These are phyloP conservation scores for Zasmidium citrigriseum DNA, from an alignment of 2,329 filamentous ascomycete genomes.

Conservation along the genomic window DNA sequence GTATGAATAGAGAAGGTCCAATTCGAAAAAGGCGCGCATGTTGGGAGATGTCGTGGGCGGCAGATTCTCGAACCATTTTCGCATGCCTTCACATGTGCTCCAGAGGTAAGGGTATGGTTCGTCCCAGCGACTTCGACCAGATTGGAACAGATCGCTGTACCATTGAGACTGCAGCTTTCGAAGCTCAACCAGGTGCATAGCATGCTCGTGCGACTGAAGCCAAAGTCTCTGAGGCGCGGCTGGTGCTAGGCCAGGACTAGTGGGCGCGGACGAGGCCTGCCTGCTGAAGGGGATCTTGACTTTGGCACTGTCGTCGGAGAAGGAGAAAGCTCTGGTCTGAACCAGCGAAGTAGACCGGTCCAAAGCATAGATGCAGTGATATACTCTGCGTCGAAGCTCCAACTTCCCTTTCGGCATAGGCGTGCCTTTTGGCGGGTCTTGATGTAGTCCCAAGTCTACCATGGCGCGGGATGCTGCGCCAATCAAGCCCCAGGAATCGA, in stretches of 20 bases:
- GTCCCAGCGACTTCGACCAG: conserved; percentile 66
- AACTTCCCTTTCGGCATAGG: conserved; percentile 68
- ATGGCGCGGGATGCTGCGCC: conserved; percentile 86
- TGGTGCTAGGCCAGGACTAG: no score
- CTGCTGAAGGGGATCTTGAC: conserved; percentile 69
- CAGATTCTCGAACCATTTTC: conserved; percentile 77
- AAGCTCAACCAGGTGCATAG: conserved; percentile 76
- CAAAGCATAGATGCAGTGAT: conserved; percentile 86
- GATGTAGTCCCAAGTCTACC: conserved; percentile 88
- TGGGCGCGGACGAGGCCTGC: conserved; percentile 23
- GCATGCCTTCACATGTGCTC: conserved; percentile 74
- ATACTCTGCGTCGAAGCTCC: conserved; percentile 78
- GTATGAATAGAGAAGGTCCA: conserved; percentile 88
- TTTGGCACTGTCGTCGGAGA: conserved; percentile 83
- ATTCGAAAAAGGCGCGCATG: conserved; percentile 76
- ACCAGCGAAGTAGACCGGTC: conserved; percentile 91
- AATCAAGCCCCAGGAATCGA: conserved; percentile 91
- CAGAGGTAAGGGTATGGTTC: conserved; percentile 73
- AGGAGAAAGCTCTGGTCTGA: conserved; percentile 84
- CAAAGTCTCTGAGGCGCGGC: conserved; percentile 43
- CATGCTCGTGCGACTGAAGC: conserved; percentile 64
- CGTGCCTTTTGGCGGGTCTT: conserved; percentile 76
- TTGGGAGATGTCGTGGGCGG: conserved; percentile 64
- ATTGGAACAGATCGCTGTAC: conserved; percentile 87
- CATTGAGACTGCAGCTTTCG: conserved; percentile 84